A percentile compares a stretch with the other conserved stretches of the same genome.
Evolutionary conservation across 306 rosid species (phyloP).

Genomic region (Crataegus laevigata): DNA sequence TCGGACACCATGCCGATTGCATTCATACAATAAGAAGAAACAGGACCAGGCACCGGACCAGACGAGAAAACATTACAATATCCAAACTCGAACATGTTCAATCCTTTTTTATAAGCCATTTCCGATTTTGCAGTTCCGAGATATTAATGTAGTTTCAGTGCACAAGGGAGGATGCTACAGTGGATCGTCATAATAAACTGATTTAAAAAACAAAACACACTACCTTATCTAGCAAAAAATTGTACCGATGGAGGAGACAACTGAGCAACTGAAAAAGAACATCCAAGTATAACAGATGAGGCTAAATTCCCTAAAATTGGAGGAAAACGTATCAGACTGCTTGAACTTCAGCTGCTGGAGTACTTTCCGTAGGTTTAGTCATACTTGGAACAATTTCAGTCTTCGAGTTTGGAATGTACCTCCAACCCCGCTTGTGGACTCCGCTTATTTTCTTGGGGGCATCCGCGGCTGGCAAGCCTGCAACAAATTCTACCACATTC

Average conservation of each 20-base stretch:
- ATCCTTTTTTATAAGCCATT: conserved; percentile 13
- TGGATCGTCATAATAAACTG: conserved; percentile 16
- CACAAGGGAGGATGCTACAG: conserved; percentile 22
- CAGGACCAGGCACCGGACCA: neutral
- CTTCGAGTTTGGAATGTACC: conserved; percentile 45
- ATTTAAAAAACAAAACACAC: neutral
- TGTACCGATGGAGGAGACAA: conserved; percentile 13
- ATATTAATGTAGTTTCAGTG: conserved; percentile 3
- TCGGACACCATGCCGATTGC: neutral
- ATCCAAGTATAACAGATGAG: neutral
- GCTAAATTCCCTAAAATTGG: conserved; percentile 6
- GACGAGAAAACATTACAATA: conserved; percentile 5
- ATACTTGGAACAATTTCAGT: conserved; percentile 27
- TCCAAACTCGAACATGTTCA: conserved; percentile 10
- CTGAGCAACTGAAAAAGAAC: neutral
- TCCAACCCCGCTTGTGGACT: conserved; percentile 99
- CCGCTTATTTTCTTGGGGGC: conserved; percentile 90
- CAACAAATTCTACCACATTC: conserved; percentile 22
- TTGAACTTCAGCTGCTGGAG: conserved; percentile 43
- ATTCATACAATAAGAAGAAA: neutral
- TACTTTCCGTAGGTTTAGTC: conserved; percentile 36
- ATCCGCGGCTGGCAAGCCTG: conserved; percentile 65
- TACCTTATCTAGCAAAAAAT: conserved; percentile 12
- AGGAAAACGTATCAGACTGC: conserved; percentile 33
- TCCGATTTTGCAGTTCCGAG: neutral